Evolutionary conservation across 2,329 filamentous ascomycete species (phyloP), one percentile per base, ranked within the genome.

Genomic region (Fragosphaeria purpurea): DNA sequence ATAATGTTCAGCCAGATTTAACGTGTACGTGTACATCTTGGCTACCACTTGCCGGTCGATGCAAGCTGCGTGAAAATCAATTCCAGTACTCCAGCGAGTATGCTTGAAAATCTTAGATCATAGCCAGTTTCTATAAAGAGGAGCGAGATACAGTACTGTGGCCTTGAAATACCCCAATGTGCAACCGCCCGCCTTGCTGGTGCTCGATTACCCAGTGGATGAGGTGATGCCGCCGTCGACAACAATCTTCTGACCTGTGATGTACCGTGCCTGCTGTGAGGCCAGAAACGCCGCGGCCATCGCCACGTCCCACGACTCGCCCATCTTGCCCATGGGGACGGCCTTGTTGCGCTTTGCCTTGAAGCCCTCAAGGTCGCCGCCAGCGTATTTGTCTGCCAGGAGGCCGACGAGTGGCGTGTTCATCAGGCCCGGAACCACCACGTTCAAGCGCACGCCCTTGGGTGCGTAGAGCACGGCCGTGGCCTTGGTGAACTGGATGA

Each of bases 241-340:
- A 38, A 48, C 40, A 43, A 48, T 48, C 32, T 32, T n/a, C 40
- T 48, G 46, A 3, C 46, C 46, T 8, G 46, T 48, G 30, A 48
- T 48, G 40, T 48, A 48, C 13, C 46, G 46, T 1, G 46, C 46
- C 40, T 48, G 39, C 13, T 48, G n/a, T 3, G 46, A 48, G 10
- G 46, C 40, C 40, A 48, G 9, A 32, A 48, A 48, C 9, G 40
- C 46, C 4, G 40, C 46, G 8, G 40, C 40, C 39, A 42, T 42
- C 32, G 46, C 46, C 40, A 48, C 46, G 10, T 48, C 46, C 40
- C 39, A 48, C 39, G 46, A 42, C 8, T 43, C 33, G 13, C 46
- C 46, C 46, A 48, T 48, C 37, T 43, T 38, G 32, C 46, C 46
- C 46, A 48, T 48, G 33, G 46, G 46, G 2, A 48, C 46, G 9